Evolutionary conservation across 306 rosid genomes (phyloP), one percentile per base, ranked within the genome.

Genomic region (Spatholobus suberectus): DNA sequence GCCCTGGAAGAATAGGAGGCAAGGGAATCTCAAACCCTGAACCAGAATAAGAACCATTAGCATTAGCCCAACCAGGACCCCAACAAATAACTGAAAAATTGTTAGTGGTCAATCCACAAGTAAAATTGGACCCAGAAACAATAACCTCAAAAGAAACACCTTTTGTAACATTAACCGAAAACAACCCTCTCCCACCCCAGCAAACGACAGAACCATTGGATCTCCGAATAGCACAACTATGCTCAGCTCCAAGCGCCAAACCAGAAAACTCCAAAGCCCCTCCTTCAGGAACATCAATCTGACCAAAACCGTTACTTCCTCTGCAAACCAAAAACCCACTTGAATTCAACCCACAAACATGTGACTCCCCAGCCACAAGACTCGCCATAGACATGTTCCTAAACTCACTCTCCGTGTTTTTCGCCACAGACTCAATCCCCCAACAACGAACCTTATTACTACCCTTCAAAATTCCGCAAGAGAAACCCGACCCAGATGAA

Each of bases 401-500:
- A 49, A 96, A 91, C 54, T 32, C 94, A 12, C 4, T 52, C 83
- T 88, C 85, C 40, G 92, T 90, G 13, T 0, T 67, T 2, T 10
- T 40, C n/a, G 87, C 84, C 6, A 82, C 20, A 4, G 85, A 57
- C 11, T 5, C 72, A 13, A 70, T 41, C 14, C 99, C 99, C 96
- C 97, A 92, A 78, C 99, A 96, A 5, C 59, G 88, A 78, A 96
- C 89, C 23, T 27, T 47, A 18, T 37, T 34, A 46, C 2, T 58
- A 20, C 15, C 47, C 41, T 29, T 86, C 81, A 72, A 6, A 69
- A 94, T 87, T 8, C 99, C 99, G 47, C 99, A 96, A 83, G 98
- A 84, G 81, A 94, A 96, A 0, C 90, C 95, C 44, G 80, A 82
- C 87, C 99, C 99, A 70, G 99, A 96, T 70, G 99, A 88, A 62